Evolutionary conservation across 768 basidiomycete genomes (phyloP).

Genomic region (Amyloporia xantha): DNA sequence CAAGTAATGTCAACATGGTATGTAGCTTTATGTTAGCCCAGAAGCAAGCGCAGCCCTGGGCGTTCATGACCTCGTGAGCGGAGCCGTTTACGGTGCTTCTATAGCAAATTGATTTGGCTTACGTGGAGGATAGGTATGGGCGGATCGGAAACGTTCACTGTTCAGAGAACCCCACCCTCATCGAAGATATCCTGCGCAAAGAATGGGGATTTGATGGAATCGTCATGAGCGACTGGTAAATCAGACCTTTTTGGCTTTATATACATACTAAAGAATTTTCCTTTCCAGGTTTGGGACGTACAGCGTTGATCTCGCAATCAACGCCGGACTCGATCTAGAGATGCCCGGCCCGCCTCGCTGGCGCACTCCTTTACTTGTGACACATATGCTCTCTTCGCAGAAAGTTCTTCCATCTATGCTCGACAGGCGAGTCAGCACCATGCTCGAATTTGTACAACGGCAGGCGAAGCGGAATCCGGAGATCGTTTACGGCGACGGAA

Average conservation of each 20-base stretch:
- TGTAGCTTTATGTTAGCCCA: constrained; percentile 68
- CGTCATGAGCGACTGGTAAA: constrained; percentile 43
- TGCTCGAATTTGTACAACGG: constrained; percentile 52
- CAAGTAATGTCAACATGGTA: background rate
- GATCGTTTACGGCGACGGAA: constrained; percentile 55
- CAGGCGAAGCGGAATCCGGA: constrained; percentile 50
- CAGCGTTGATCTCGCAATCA: constrained; percentile 34
- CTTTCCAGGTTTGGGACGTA: constrained; percentile 35
- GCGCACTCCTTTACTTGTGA: constrained; percentile 30
- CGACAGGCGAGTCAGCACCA: constrained; percentile 42
- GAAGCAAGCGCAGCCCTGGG: constrained; percentile 51
- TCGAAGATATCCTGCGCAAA: constrained; percentile 37
- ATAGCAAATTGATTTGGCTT: background rate
- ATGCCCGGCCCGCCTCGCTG: constrained; percentile 40
- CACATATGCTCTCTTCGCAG: constrained; percentile 37
- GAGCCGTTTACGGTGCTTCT: too few species aligned
- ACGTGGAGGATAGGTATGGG: constrained; percentile 35
- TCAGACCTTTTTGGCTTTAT: background rate
- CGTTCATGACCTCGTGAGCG: constrained; percentile 58
- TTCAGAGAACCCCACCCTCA: constrained; percentile 35
- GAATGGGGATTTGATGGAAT: constrained; percentile 45
- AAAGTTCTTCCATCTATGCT: constrained; percentile 44
- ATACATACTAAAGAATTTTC: too few species aligned
- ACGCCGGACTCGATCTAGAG: constrained; percentile 43
- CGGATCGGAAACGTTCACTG: constrained; percentile 38